These are phyloP conservation scores for Ilyonectria destructans DNA, from an alignment of 2,329 filamentous ascomycete genomes.

Conservation along the genomic window DNA sequence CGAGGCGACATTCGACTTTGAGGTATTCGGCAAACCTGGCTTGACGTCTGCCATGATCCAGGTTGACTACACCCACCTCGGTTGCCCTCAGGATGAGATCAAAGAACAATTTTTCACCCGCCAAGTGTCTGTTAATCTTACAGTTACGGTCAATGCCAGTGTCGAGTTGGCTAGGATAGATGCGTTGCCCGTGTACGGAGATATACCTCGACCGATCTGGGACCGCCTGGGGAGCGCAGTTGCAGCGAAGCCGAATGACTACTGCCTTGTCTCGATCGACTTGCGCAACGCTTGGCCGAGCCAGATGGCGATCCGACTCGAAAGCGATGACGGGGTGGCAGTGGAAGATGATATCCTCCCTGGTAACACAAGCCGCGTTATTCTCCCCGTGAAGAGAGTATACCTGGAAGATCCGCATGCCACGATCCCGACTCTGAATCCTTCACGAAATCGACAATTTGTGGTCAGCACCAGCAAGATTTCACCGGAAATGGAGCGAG, in stretches of 20 bases:
- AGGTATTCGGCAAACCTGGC: conserved; percentile 89
- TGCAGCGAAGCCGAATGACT: conserved; percentile 68
- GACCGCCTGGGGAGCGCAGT: conserved; percentile 57
- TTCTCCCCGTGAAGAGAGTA: conserved; percentile 83
- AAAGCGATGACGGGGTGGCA: conserved; percentile 65
- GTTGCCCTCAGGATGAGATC: conserved; percentile 77
- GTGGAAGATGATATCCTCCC: conserved; percentile 74
- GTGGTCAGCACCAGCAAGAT: conserved; percentile 88
- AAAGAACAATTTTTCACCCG: conserved; percentile 86
- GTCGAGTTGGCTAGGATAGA: conserved; percentile 88
- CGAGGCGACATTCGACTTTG: conserved; percentile 83
- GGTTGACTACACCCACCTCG: conserved; percentile 90
- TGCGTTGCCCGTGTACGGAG: conserved; percentile 79
- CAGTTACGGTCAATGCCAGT: conserved; percentile 92
- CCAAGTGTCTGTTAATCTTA: conserved; percentile 85
- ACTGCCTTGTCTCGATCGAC: conserved; percentile 87
- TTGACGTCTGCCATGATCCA: conserved; percentile 85
- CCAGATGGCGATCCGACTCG: conserved; percentile 78
- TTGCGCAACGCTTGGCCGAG: conserved; percentile 93
- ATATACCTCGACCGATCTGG: conserved; percentile 77
- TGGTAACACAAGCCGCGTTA: conserved; percentile 80
- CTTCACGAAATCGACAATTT: conserved; percentile 90
- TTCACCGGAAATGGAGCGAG: conserved; percentile 84
- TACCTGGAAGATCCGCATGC: conserved; percentile 84
- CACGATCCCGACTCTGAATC: conserved; percentile 85